Base-by-base conservation (phyloP, 116 monocot species). In the Iris pallida region DNA sequence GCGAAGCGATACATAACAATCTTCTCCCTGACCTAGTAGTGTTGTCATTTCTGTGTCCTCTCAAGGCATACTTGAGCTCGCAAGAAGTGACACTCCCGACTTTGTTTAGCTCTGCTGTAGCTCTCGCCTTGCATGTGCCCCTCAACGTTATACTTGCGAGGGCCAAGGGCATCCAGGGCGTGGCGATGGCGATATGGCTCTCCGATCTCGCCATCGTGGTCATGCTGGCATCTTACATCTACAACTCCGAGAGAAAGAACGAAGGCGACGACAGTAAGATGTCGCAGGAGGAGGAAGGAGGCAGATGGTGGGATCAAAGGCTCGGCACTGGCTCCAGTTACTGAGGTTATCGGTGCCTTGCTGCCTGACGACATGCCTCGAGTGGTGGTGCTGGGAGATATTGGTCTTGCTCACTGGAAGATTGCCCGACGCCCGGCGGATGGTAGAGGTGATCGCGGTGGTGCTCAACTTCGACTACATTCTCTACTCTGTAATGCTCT, bases 361-460 rank as follows among this genome's bases (percentile, higher is more conserved):
- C 76, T 98, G 97, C 79, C 69, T 98, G 16, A 85, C 74, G 14
- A 83, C 83, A 0, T 98, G 93, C 71, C 80, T 98, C 5, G 97
- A 98, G 59, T 98, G 97, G 97, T 98, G 97, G 93, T 92, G 90
- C 80, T 98, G 80, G 58, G 97, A 98, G 85, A 98, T 93, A 8
- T 43, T 92, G 17, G 61, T 93, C 17, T 45, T 98, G 59, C 81
- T 93, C 7, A 63, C 97, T 0, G 93, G 97, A 11, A 68, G 82
- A 15, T 77, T 90, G 7, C 82, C 75, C 0, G 72, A 88, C 62
- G 77, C 90, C 5, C 68, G 42, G 14, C 73, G 68, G 8, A 65
- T 4, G 40, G 85, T 98, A 68, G 54, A 78, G 3, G 83, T 92
- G 47, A 63, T 93, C n/a, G 77, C 90, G 11, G 59, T 98, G 7